Conservation (phyloP, 371 early-diverging fungal genomes). For the Zopfochytrium polystomum region DNA sequence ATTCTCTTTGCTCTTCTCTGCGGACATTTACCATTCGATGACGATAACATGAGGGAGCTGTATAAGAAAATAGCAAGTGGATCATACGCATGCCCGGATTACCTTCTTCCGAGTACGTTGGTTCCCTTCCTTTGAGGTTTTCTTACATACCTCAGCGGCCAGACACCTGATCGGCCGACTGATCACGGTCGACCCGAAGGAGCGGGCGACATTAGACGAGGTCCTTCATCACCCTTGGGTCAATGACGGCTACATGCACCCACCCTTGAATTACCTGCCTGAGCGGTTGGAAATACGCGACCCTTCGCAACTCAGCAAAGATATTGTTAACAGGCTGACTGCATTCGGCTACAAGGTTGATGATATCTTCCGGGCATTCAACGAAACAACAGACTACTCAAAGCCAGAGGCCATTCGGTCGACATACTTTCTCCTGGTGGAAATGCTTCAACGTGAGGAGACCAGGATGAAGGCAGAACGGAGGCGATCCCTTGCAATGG, state of each 20-base stretch:
- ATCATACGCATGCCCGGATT: constrained; percentile 47
- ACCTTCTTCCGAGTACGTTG: constrained; percentile 46
- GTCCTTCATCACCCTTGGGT: constrained; percentile 55
- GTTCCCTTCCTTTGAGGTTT: too few relatives aligned
- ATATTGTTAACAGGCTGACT: constrained; percentile 41
- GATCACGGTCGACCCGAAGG: constrained; percentile 52
- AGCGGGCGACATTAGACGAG: constrained; percentile 52
- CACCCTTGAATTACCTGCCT: constrained; percentile 49
- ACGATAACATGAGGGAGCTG: constrained; percentile 59
- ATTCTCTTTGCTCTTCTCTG: constrained; percentile 82
- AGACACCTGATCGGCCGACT: constrained; percentile 50
- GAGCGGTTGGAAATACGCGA: constrained; percentile 35
- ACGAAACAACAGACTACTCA: constrained; percentile 24
- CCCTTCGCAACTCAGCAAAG: constrained; percentile 26
- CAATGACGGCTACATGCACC: constrained; percentile 45
- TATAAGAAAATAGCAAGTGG: constrained; percentile 63
- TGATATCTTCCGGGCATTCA: constrained; percentile 47
- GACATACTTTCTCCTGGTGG: constrained; percentile 51
- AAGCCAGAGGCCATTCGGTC: constrained; percentile 44
- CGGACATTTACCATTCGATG: constrained; percentile 84
- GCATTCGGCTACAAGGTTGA: constrained; percentile 48
- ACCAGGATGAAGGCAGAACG: constrained; percentile 18
- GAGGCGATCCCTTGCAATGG: constrained; percentile 1
- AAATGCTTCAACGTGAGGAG: constrained; percentile 52
- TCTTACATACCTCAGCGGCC: constrained; percentile 41